Conservation (phyloP, 495 filamentous ascomycete genomes). For the Hypoxylon fragiforme region DNA sequence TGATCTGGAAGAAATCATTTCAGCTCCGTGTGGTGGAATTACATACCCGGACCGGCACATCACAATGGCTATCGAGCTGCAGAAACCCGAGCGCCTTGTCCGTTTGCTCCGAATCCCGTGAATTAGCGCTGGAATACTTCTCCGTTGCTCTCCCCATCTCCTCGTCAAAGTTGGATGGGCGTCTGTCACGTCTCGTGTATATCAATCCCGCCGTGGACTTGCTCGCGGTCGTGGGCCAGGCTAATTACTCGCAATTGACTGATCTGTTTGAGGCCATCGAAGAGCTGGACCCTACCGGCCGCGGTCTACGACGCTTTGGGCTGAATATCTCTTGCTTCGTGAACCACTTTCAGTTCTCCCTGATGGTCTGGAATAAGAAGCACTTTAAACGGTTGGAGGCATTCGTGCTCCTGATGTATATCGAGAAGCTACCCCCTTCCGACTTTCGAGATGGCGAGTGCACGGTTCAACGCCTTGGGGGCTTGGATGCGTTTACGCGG, state of each 20-base stretch:
- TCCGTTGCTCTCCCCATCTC: constrained; percentile 36
- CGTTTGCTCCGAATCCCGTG: constrained; percentile 39
- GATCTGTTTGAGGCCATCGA: constrained; percentile 17
- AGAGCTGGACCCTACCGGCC: background rate
- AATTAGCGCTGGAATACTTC: constrained; percentile 36
- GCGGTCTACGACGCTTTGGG: constrained; percentile 4
- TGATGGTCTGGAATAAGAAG: background rate
- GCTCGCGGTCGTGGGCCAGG: constrained; percentile 36
- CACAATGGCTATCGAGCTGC: constrained; percentile 37
- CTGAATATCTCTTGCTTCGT: constrained; percentile 8
- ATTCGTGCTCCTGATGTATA: constrained; percentile 19
- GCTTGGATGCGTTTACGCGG: constrained; percentile 4
- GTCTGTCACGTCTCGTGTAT: constrained; percentile 29
- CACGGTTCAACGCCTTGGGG: background rate
- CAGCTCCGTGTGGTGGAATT: constrained; percentile 40
- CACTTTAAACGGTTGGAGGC: constrained; percentile 4
- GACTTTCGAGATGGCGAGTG: constrained; percentile 17
- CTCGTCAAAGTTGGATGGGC: background rate
- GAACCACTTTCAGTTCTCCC: background rate
- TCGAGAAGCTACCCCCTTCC: constrained; percentile 5
- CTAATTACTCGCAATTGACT: constrained; percentile 22
- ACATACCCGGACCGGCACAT: constrained; percentile 27
- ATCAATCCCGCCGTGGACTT: constrained; percentile 36
- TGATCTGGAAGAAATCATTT: constrained; percentile 40
- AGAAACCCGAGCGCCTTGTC: constrained; percentile 40